Conservation (phyloP, 768 basidiomycete species). For the Postia placenta region DNA sequence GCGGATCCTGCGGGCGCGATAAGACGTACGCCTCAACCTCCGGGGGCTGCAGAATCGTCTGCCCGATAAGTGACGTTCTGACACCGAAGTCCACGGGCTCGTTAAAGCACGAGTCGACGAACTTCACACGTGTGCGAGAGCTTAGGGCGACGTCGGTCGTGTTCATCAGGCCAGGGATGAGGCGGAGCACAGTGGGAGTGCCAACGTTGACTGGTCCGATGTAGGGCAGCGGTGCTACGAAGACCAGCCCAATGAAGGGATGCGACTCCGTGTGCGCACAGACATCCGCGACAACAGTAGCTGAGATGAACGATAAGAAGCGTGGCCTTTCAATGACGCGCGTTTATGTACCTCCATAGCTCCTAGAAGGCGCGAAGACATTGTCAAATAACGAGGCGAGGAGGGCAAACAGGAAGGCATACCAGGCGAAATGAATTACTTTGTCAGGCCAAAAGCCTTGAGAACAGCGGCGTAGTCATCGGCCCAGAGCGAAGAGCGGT, state of each 20-base stretch:
- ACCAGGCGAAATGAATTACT: conserved; percentile 19
- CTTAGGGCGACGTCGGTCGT: conserved; percentile 8
- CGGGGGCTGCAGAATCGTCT: conserved; percentile 11
- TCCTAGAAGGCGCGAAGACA: conserved; percentile 4
- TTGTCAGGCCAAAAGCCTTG: conserved; percentile 14
- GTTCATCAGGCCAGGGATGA: conserved; percentile 6
- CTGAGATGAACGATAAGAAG: too few relatives aligned
- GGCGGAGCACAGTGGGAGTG: conserved; percentile 7
- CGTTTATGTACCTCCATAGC: conserved; percentile 5
- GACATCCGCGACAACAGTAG: conserved; percentile 13
- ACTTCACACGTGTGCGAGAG: conserved; percentile 10
- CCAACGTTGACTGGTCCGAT: conserved; percentile 7
- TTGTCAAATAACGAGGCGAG: too few relatives aligned
- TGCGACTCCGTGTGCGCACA: conserved; percentile 7
- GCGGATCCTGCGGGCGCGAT: conserved; percentile 9
- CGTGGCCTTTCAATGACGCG: too few relatives aligned
- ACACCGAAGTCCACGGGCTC: conserved; percentile 7
- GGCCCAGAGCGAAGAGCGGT: conserved; percentile 10
- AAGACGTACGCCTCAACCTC: conserved; percentile 4
- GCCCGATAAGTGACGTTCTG: conserved; percentile 8
- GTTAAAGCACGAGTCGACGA: conserved; percentile 10
- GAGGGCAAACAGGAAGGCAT: too few relatives aligned
- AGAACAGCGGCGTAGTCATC: conserved; percentile 19
- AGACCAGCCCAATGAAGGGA: conserved; percentile 14
- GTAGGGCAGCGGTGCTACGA: conserved; percentile 12